Evolutionary conservation across 208 protist genomes (phyloP), one percentile per base, ranked within the genome.

Genomic region (Crithidia expoeki): DNA sequence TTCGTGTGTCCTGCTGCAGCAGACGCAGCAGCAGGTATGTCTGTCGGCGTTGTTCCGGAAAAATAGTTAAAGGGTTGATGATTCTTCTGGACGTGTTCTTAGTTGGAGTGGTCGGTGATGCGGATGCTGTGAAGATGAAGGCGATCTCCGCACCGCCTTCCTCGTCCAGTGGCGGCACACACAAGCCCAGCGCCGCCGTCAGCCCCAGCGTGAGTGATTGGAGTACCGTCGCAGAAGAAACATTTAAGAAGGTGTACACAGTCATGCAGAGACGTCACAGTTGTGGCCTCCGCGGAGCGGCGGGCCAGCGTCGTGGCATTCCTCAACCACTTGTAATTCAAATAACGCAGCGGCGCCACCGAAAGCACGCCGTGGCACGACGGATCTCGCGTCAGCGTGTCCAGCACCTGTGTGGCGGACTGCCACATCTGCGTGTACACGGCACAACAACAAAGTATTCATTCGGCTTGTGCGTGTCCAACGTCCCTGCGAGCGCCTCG

Each of bases 351-450:
- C 47, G 70, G 28, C 11, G 56, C 56, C 0, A 68, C 42, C 9
- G 53, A 46, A 6, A 76, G 46, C 0, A 57, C 52, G 11, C 55
- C 71, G 34, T 52, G 63, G 55, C 71, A 70, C 2, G 14, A 40
- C 30, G 25, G 21, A 33, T 76, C 71, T 0, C 25, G 14, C 46
- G 66, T 50, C 23, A 76, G 56, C 14, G 6, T 17, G 34, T 70
- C 62, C 28, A 76, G n/a, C 44, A 65, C 55, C 44, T 60, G 47
- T 17, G 52, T 23, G 4, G 71, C 71, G 7, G 36, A 12, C 12
- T 12, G 30, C 59, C 65, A 68, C 49, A 61, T 23, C 46, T 52
- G 6, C 32, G 60, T 33, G 30, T 69, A 49, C 2, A 11, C 36
- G 44, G 12, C 46, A 19, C 32, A 59, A 12, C 7, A 33, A 62